Base-by-base conservation (phyloP, 2,329 filamentous ascomycete species). In the Fusarium hostae region DNA sequence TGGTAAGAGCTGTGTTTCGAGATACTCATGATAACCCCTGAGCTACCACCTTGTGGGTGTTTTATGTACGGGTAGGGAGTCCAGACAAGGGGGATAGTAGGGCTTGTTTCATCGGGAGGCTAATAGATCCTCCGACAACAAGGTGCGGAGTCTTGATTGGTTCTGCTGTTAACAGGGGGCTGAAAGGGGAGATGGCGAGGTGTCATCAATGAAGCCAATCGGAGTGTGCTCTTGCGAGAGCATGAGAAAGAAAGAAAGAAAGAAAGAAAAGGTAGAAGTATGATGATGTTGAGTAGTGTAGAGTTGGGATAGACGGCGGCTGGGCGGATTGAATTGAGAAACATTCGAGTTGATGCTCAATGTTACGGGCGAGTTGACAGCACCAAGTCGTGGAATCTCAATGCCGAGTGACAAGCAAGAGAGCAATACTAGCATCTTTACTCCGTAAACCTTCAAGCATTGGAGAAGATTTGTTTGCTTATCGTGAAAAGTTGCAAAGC, bases 91-190 rank as follows among this genome's bases (percentile, higher is more conserved):
- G 51, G 26, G 11, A 63, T 41, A 63, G 65, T 68, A 77, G 72
- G 72, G 75, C 72, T 75, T 74, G 75, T 77, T 77, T 77, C 75
- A 77, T 66, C 61, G 51, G 48, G 59, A 67, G 60, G 59, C 71
- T 76, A 75, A 73, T 45, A 77, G 63, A 70, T 74, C 59, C 73
- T 73, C 73, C 59, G 44, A 70, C 64, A 57, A 63, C 61, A 48
- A 50, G 32, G 43, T 66, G 56, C 60, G n/a, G 63, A 34, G 30
- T 44, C 18, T 16, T 72, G 70, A 76, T 76, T 76, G 75, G 75
- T 10, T 58, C 37, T 44, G 39, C 32, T 57, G 24, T 47, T 41
- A 18, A 28, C 41, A 65, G 58, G 65, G 68, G 39, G 59, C 47
- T 55, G 43, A 24, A 30, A 47, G 51, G 51, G 34, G 41, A 71